A percentile compares a stretch with the other conserved stretches of the same genome.
Conservation (phyloP, 352 stramenopile species). For the Phytophthora chlamydospora region DNA sequence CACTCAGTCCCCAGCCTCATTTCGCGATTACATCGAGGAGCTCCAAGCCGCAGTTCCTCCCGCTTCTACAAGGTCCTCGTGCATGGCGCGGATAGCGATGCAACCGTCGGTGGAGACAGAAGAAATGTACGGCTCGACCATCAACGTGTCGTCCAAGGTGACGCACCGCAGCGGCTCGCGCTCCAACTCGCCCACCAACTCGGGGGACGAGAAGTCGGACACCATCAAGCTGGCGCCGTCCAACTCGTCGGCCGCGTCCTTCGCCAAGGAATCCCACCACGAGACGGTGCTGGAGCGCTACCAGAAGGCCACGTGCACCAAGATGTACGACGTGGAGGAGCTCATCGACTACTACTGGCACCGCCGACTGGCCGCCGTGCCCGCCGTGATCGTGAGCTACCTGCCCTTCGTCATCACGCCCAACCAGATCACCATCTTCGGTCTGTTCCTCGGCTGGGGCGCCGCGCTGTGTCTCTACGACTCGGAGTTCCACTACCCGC, state of each 20-base stretch:
- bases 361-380: conserved; percentile 71
- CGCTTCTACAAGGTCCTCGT: too few relatives aligned
- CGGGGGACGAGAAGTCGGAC: conserved; percentile 43
- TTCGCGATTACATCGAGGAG: conserved; percentile 34
- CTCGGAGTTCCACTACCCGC: conserved; percentile 78
- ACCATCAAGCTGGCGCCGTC: conserved; percentile 34
- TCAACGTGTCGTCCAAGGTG: conserved; percentile 31
- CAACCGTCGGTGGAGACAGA: conserved; percentile 13
- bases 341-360: conserved; percentile 88
- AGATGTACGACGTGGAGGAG: conserved; percentile 91
- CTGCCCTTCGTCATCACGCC: conserved; percentile 84
- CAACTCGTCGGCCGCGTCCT: conserved; percentile 26
- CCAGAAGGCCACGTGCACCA: conserved; percentile 71
- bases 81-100: conserved; percentile 19
- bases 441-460: conserved; percentile 70
- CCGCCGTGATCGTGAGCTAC: conserved; percentile 83
- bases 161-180: conserved; percentile 42
- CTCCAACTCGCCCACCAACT: conserved; percentile 41
- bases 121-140: conserved; percentile 35
- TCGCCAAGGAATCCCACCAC: conserved; percentile 37
- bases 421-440: conserved; percentile 89
- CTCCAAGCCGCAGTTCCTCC: too few relatives aligned
- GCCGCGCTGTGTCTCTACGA: conserved; percentile 77
- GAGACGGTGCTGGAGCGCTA: conserved; percentile 71
- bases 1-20: conserved; percentile 22